These are phyloP conservation scores for Chlorella vulgaris DNA, from an alignment of 139 green algal genomes.

Conservation along the genomic window DNA sequence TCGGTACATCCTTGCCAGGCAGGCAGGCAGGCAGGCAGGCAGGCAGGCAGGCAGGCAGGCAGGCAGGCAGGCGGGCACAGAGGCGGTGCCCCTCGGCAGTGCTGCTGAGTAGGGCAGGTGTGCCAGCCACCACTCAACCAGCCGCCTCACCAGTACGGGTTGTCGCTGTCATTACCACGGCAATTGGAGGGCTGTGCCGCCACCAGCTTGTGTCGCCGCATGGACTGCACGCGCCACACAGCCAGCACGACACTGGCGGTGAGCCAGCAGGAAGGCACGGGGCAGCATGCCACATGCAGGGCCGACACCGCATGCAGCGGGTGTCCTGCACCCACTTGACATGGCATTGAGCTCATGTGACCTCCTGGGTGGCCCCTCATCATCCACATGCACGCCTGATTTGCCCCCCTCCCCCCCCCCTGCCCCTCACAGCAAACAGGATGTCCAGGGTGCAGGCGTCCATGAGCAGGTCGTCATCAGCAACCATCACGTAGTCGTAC, in stretches of 20 bases:
- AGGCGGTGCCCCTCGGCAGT: no score
- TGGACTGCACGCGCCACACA: background rate
- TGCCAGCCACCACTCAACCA: background rate
- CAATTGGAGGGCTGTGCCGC: slow-evolving; percentile 23
- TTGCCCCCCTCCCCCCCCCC: no score
- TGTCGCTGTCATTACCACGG: slow-evolving; percentile 24
- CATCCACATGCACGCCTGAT: no score
- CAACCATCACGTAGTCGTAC: slow-evolving; percentile 21
- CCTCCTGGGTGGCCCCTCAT: no score
- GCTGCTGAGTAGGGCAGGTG: no score
- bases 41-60: no score
- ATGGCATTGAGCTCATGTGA: no score
- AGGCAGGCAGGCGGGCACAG: no score
- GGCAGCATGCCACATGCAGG: background rate
- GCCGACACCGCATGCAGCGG: no score
- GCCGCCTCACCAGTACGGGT: slow-evolving; percentile 23
- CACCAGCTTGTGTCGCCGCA: slow-evolving; percentile 10
- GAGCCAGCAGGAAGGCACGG: background rate
- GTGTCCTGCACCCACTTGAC: no score
- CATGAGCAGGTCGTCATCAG: slow-evolving; percentile 25
- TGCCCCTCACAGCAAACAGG: background rate
- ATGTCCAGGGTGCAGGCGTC: slow-evolving; percentile 19
- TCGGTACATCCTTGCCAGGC: no score
- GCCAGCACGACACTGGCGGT: background rate
- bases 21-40: no score